Evolutionary conservation across 257 asterid genomes (phyloP), one percentile per base, ranked within the genome.

Genomic region (Solanum chilense): DNA sequence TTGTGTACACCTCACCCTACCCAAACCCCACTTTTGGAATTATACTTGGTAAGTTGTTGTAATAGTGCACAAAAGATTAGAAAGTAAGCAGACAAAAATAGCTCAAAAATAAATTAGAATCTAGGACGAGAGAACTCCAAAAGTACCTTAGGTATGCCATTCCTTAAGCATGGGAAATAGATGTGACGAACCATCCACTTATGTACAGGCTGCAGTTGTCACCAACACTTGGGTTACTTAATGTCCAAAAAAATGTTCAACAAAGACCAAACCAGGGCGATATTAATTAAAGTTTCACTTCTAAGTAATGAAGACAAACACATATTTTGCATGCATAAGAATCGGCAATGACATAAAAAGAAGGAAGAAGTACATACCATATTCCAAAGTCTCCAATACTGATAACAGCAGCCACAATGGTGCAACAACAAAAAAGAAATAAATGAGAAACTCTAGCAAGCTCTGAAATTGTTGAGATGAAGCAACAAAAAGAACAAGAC

Each of bases 331-430:
- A 73, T 14, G 49, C 73, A 45, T 73, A 73, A 12, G 25, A 49
- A 73, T 70, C 7, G 10, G 68, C n/a, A 5, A 78, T 73, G 21
- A 73, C 49, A 71, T 27, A 8, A 42, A 42, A 87, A 20, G 87
- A n/a, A 70, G 76, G 62, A 47, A 49, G 7, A 49, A 81, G 58
- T 31, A 75, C 98, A 88, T 92, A 97, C 99, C 99, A 97, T 94
- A 89, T 97, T 96, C 99, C 99, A 97, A 98, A 95, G 93, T 91
- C 99, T 95, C 99, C 99, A 97, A 86, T 97, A 97, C 99, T 97
- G 95, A 86, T 86, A 81, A 87, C 71, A 87, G 90, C 90, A 89
- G 89, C 93, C 73, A 69, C 88, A 89, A 82, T 86, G 47, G 85
- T 42, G 85, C 87, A 87, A 88, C 76, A 91, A 88, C 42, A 75